Evolutionary conservation across 2,329 filamentous ascomycete genomes (phyloP), one percentile per base, ranked within the genome.

Genomic region (Phialophora tarda): DNA sequence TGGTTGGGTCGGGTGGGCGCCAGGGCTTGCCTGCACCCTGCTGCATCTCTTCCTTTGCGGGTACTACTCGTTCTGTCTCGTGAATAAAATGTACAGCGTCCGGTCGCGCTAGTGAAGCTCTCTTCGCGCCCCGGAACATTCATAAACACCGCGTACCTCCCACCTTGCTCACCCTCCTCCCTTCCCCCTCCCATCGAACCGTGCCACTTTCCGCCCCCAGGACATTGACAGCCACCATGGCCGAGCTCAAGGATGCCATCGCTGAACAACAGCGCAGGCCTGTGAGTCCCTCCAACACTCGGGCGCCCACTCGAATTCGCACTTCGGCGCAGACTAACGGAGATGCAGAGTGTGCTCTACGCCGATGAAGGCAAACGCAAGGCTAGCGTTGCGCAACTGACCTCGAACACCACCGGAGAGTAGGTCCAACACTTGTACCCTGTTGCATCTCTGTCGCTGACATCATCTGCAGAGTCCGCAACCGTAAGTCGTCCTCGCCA

Each of bases 391-490:
- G 72, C 69, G 11, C 69, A 71, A 47, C 64, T 76, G 67, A 75
- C 74, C n/a, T 69, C 73, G 8, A 77, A 77, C 64, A 60, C 70
- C n/a, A 75, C 72, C 58, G 76, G 75, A 73, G 75, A 77, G 76
- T 77, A 62, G 67, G 75, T 73, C 6, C 6, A 28, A 28, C 17
- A 12, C 34, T 26, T 24, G 24, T 6, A 21, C n/a, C 12, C 10
- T 28, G 8, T 6, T 32, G 21, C 34, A 14, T 34, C 24, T 28
- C 8, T 14, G 12, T 30, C 26, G 32, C 61, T 68, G 32, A 65
- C 58, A 24, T 47, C 32, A 10, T 34, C 8, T 30, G 26, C 24
- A 73, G 71, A 59, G 71, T 73, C 53, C 64, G 63, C 38, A 77
- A 77, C 54, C 75, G 48, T 51, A 28, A 51, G 48, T 51, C 38